Conservation (phyloP, 2,329 filamentous ascomycete genomes). For the Tympanopsis confertula region DNA sequence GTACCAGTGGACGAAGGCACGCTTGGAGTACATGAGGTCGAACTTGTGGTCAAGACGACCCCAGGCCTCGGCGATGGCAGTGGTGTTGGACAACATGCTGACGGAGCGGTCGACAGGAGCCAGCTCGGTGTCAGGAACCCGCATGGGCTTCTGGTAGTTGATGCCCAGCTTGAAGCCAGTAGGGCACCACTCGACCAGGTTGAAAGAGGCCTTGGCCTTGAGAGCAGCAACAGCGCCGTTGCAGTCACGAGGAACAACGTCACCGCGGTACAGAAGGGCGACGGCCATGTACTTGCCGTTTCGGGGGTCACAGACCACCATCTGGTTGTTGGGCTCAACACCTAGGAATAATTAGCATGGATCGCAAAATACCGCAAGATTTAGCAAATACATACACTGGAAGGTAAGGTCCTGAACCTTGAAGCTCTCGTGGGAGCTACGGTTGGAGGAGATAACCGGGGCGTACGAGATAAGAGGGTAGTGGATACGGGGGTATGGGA, state of each 20-base stretch:
- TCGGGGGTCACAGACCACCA: constrained; percentile 64
- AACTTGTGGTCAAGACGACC: constrained; percentile 64
- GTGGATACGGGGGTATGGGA: constrained; percentile 64
- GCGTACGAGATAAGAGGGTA: constrained; percentile 66
- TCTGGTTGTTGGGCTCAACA: constrained; percentile 70
- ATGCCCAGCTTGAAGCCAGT: constrained; percentile 68
- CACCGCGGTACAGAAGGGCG: constrained; percentile 60
- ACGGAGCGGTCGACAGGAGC: constrained; percentile 51
- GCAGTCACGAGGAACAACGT: constrained; percentile 61
- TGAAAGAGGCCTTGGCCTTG: constrained; percentile 63
- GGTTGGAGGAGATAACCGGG: constrained; percentile 59
- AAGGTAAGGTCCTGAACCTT: constrained; percentile 69
- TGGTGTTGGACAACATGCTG: constrained; percentile 66
- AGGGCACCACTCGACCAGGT: constrained; percentile 66
- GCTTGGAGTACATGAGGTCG: constrained; percentile 70
- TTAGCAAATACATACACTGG: constrained; percentile 43
- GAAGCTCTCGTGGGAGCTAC: constrained; percentile 79
- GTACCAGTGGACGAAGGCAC: constrained; percentile 68
- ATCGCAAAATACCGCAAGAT: not conserved
- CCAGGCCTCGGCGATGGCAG: constrained; percentile 64
- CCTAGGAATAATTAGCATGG: constrained; percentile 26
- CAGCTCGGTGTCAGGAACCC: constrained; percentile 50
- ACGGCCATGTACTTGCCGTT: constrained; percentile 71
- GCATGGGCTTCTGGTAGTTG: constrained; percentile 60
- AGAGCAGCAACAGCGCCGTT: constrained; percentile 53